Conservation (phyloP, 257 asterid species). For the Penstemon newberryi region DNA sequence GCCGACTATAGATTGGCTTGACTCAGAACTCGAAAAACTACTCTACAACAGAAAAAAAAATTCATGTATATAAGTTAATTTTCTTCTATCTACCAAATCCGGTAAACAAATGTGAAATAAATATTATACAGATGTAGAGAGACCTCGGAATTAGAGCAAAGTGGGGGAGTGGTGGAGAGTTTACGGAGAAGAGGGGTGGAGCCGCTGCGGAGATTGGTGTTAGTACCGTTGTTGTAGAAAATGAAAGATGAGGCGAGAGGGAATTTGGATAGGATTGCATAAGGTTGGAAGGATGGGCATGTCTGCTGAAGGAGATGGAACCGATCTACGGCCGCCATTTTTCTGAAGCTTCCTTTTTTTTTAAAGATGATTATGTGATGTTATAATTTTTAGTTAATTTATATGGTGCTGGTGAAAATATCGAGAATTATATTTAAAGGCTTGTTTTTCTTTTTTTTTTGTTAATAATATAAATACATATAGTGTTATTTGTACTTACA, state of each 20-base stretch:
- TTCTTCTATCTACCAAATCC: background rate
- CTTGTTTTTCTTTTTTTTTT: too few relatives aligned
- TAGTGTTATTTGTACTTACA: too few relatives aligned
- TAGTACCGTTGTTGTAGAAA: conserved; percentile 12
- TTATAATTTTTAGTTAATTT: too few relatives aligned
- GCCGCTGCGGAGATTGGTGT: conserved; percentile 28
- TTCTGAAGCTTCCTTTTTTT: too few relatives aligned
- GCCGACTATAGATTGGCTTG: conserved; percentile 64
- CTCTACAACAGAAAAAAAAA: conserved; percentile 43
- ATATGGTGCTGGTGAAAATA: too few relatives aligned
- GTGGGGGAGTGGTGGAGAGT: conserved; percentile 43
- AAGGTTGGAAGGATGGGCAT: conserved; percentile 41
- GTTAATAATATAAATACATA: too few relatives aligned
- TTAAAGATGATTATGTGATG: too few relatives aligned
- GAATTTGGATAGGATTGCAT: conserved; percentile 34
- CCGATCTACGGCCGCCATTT: conserved; percentile 45
- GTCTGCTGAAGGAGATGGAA: conserved; percentile 56
- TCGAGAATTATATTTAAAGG: too few relatives aligned
- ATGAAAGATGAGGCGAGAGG: conserved; percentile 31
- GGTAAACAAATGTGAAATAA: background rate
- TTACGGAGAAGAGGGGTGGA: conserved; percentile 37
- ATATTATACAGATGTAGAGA: conserved; percentile 3
- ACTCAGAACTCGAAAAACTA: conserved; percentile 37
- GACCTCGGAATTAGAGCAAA: conserved; percentile 51
- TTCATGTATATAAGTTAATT: background rate